Evolutionary conservation across 2,329 filamentous ascomycete genomes (phyloP).

Genomic region (Claviceps capensis): DNA sequence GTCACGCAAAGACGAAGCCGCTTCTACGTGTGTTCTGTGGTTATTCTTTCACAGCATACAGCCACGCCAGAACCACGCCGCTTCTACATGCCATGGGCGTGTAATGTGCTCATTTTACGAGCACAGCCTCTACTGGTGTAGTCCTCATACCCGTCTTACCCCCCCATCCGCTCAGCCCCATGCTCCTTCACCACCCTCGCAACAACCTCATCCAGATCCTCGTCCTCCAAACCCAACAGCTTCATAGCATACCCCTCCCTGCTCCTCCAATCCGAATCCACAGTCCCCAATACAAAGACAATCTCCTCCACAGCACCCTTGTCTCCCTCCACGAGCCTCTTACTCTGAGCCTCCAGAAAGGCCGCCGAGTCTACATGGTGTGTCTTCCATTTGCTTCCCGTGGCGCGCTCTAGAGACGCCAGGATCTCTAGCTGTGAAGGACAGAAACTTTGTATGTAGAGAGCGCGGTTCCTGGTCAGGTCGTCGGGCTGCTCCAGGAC

Average conservation of each 20-base stretch:
- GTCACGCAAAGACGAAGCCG: too few relatives aligned
- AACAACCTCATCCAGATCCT: slow-evolving; percentile 30
- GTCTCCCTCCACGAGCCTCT: slow-evolving; percentile 24
- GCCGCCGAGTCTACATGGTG: slow-evolving; percentile 22
- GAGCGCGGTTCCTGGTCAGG: slow-evolving; percentile 32
- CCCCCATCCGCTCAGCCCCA: background rate
- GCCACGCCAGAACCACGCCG: too few relatives aligned
- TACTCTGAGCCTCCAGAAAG: slow-evolving; percentile 25
- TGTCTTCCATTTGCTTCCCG: slow-evolving; percentile 25
- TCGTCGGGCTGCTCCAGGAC: slow-evolving; percentile 31
- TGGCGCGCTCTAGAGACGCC: slow-evolving; percentile 35
- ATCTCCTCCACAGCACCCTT: slow-evolving; percentile 28
- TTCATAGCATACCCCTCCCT: slow-evolving; percentile 33
- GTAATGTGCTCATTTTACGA: too few relatives aligned
- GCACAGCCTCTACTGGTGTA: too few relatives aligned
- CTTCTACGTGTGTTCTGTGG: too few relatives aligned
- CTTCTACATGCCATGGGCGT: too few relatives aligned
- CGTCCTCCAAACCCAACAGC: slow-evolving; percentile 30
- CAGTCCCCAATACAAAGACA: slow-evolving; percentile 33
- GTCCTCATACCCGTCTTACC: background rate
- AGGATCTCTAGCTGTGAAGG: slow-evolving; percentile 34
- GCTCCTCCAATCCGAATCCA: slow-evolving; percentile 35
- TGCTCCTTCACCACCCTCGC: slow-evolving; percentile 18
- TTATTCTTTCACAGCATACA: too few relatives aligned
- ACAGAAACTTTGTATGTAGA: slow-evolving; percentile 33